Percentiles rank a stretch among this genome's conserved stretches.
These are phyloP conservation scores for Teratosphaeria epicoccoides DNA, from an alignment of 2,329 filamentous ascomycete species.

Conservation along the genomic window DNA sequence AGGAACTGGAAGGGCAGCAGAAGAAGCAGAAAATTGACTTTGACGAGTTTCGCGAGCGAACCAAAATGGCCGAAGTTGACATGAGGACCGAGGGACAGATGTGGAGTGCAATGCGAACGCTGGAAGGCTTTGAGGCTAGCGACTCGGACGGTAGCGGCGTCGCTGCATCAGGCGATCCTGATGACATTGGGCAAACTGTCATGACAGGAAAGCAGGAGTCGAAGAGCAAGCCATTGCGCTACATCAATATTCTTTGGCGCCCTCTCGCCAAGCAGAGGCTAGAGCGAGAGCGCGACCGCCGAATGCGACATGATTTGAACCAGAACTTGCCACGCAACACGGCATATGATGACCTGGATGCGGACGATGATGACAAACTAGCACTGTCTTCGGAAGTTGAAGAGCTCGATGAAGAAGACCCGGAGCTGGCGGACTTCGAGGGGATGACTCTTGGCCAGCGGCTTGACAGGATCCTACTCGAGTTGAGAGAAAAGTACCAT, in stretches of 20 bases:
- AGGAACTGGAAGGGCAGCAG: slow-evolving; percentile 34
- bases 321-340: slow-evolving; percentile 50
- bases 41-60: slow-evolving; percentile 61
- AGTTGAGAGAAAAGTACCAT: slow-evolving; percentile 57
- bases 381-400: slow-evolving; percentile 55
- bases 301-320: slow-evolving; percentile 55
- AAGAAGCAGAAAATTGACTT: slow-evolving; percentile 57
- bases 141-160: slow-evolving; percentile 8
- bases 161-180: slow-evolving; percentile 2
- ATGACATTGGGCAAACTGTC: slow-evolving; percentile 1
- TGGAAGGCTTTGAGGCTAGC: slow-evolving; percentile 59
- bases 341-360: slow-evolving; percentile 56
- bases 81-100: slow-evolving; percentile 59
- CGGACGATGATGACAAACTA: slow-evolving; percentile 60
- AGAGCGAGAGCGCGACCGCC: slow-evolving; percentile 56
- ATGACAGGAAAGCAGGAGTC: neutral
- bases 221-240: slow-evolving; percentile 29
- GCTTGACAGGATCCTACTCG: slow-evolving; percentile 54
- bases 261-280: slow-evolving; percentile 60
- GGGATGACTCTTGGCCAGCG: slow-evolving; percentile 55
- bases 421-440: slow-evolving; percentile 71
- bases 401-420: slow-evolving; percentile 67
- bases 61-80: slow-evolving; percentile 59
- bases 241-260: slow-evolving; percentile 68
- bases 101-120: slow-evolving; percentile 68